Base-by-base conservation (phyloP, 495 filamentous ascomycete species). In the Xylaria intraflava region DNA sequence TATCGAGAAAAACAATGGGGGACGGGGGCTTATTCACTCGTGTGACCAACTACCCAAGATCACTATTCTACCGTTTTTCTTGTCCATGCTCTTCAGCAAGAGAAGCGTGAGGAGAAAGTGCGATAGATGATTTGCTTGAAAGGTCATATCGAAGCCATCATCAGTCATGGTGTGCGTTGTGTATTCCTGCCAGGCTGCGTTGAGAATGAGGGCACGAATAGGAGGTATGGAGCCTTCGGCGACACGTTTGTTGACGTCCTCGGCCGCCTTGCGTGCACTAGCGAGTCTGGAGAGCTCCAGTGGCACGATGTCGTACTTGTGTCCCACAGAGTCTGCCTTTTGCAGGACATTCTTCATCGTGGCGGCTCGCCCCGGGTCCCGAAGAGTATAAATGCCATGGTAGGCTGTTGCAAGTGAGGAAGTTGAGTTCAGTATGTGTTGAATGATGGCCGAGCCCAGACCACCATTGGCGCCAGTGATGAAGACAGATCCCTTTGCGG, bases 391-490 rank as follows among this genome's bases (percentile, higher is more conserved):
- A 56, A 78, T 26, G 54, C 72, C 62, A 62, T 67, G 52, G 69
- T 66, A 60, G 62, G 59, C 43, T 19, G 67, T 64, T 33, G 65
- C 66, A 5, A 65, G 49, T 1, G 70, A 55, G 3, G 74, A 68
- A 9, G n/a, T n/a, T n/a, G 58, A 55, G 41, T 53, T 62, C 64
- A 59, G 70, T 67, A 59, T 81, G 57, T 60, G 75, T 67, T 56
- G 74, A 58, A 51, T 73, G 69, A 60, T 76, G 68, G 60, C 75
- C 61, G 54, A 76, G 72, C 41, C 81, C 69, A 74, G 35, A 68
- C 60, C 58, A 29, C 58, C 64, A 44, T 64, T 83, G 40, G 80
- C 74, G 17, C 80, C 82, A 9, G 81, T 85, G 12, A 84, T 60
- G 22, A 85, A 52, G 44, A 83, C 72, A 7, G 78, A 77, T 39